Conservation (phyloP, 495 filamentous ascomycete species). For the Talaromyces liani region DNA sequence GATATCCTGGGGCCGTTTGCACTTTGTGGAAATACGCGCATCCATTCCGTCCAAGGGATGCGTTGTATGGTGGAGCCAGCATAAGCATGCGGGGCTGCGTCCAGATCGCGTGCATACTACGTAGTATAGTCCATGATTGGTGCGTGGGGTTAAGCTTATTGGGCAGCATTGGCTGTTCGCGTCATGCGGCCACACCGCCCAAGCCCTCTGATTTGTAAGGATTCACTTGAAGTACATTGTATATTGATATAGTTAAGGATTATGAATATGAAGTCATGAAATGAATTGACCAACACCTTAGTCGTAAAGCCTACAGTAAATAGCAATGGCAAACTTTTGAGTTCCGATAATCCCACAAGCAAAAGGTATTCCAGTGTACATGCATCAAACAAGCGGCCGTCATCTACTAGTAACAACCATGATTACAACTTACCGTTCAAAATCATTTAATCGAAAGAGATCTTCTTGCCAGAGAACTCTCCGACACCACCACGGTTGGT, state of each 20-base stretch:
- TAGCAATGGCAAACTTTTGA: neutral
- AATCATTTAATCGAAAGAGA: conserved; percentile 52
- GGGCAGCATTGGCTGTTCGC: neutral
- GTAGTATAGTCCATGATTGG: neutral
- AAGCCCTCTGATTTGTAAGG: neutral
- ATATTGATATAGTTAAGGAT: neutral
- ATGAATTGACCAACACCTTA: neutral
- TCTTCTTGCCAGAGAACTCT: conserved; percentile 88
- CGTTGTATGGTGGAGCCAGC: neutral
- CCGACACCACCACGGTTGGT: conserved; percentile 69
- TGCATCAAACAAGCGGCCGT: conserved; percentile 1
- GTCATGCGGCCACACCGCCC: neutral
- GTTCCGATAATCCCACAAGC: neutral
- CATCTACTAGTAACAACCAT: neutral
- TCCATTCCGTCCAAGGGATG: neutral
- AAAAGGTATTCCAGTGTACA: conserved; percentile 4
- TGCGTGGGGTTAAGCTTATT: neutral
- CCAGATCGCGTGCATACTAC: neutral
- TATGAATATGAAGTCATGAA: neutral
- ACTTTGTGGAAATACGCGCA: neutral
- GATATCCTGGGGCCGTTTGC: neutral
- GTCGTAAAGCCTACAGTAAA: neutral
- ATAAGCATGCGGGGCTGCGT: neutral
- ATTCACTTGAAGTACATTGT: neutral
- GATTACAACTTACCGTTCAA: conserved; percentile 7